Percentiles rank a stretch among this genome's conserved stretches.
Conservation (phyloP, 257 asterid species). For the Solanum medicagineum region DNA sequence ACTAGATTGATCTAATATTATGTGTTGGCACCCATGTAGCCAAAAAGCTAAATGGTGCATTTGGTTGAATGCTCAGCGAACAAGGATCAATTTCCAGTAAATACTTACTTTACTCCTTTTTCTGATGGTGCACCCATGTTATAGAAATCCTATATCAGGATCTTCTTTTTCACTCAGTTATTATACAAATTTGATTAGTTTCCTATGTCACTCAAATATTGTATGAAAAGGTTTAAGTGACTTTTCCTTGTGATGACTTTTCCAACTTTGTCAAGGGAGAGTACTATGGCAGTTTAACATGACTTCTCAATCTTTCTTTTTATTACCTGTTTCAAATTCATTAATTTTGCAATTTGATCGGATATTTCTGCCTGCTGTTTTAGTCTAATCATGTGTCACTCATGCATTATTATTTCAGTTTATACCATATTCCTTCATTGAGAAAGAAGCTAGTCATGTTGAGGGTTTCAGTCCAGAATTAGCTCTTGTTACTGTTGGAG, state of each 20-base stretch:
- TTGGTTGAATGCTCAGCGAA: too few species aligned
- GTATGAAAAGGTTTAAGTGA: not conserved
- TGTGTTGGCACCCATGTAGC: too few species aligned
- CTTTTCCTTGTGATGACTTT: not conserved
- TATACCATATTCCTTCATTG: constrained; percentile 90
- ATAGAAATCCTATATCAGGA: too few species aligned
- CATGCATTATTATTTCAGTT: constrained; percentile 30
- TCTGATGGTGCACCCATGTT: too few species aligned
- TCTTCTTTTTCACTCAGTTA: not conserved
- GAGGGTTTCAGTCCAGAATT: constrained; percentile 98
- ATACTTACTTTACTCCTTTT: too few species aligned
- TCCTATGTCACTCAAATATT: not conserved
- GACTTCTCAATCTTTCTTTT: not conserved
- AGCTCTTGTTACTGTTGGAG: constrained; percentile 94
- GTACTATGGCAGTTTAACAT: not conserved
- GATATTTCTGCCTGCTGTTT: not conserved
- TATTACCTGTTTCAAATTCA: not conserved
- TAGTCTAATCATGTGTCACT: not conserved
- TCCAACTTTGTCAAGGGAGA: not conserved
- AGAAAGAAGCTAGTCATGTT: constrained; percentile 98
- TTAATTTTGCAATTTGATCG: not conserved
- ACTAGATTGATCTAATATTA: too few species aligned
- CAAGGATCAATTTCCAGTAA: too few species aligned
- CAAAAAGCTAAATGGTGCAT: too few species aligned
- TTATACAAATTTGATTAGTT: not conserved